phyloP scores from a whole-genome alignment of 495 filamentous ascomycete species.

The Penicilliopsis zonata region DNA sequence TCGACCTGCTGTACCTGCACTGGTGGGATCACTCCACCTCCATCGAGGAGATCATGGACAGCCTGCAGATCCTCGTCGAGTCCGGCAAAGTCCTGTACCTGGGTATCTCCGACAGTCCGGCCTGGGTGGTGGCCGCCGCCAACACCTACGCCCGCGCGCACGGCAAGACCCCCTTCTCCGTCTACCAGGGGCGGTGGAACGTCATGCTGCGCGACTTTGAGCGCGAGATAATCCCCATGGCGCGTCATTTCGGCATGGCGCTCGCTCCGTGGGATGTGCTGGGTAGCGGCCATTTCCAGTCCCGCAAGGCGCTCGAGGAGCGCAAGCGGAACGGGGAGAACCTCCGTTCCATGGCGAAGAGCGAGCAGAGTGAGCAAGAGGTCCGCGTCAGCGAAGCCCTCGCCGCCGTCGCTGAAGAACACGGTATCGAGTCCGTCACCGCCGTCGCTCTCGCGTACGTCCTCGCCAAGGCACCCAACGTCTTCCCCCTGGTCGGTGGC shows the following conservation, averaged over 20 bases:
- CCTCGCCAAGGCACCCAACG: constrained; percentile 58
- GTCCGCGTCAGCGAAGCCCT: constrained; percentile 31
- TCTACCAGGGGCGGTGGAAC: constrained; percentile 58
- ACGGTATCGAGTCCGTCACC: constrained; percentile 33
- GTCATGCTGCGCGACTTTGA: constrained; percentile 40
- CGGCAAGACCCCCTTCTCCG: constrained; percentile 47
- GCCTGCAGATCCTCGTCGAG: constrained; percentile 42
- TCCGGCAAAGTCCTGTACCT: constrained; percentile 52
- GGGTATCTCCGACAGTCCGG: constrained; percentile 50
- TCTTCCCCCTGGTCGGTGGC: constrained; percentile 65
- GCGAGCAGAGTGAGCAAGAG: constrained; percentile 25
- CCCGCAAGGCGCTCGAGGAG: constrained; percentile 16
- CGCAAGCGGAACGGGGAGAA: constrained; percentile 19
- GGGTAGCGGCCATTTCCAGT: constrained; percentile 42
- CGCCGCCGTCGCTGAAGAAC: constrained; percentile 37
- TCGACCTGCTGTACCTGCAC: constrained; percentile 54
- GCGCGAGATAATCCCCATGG: constrained; percentile 47
- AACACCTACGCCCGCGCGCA: constrained; percentile 49
- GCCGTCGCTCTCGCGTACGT: constrained; percentile 64
- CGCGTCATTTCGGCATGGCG: constrained; percentile 42
- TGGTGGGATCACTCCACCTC: constrained; percentile 47
- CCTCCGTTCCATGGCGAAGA: constrained; percentile 9
- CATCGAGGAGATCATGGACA: constrained; percentile 50
- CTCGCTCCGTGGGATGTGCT: constrained; percentile 44
- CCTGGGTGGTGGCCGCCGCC: constrained; percentile 48